Evolutionary conservation across 257 asterid genomes (phyloP).

Genomic region (Penstemon newberryi): DNA sequence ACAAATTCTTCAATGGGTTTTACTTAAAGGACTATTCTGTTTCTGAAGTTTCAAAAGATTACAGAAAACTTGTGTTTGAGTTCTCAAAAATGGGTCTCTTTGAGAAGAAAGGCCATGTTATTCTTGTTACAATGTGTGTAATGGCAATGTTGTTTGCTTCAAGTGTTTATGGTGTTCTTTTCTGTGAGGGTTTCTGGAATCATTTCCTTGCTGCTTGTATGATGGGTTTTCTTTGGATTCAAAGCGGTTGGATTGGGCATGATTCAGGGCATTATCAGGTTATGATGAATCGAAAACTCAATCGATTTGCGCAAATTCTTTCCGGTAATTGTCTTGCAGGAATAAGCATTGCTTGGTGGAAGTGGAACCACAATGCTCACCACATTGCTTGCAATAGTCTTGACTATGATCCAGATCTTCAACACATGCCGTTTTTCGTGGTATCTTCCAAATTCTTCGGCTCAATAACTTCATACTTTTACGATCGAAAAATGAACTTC

Average conservation of each 20-base stretch:
- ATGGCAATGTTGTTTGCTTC: conserved; percentile 42
- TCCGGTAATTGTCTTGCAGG: conserved; percentile 80
- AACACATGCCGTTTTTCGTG: conserved; percentile 74
- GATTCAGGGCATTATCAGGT: conserved; percentile 83
- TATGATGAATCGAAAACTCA: conserved; percentile 44
- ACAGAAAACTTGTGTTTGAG: conserved; percentile 64
- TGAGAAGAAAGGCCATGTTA: conserved; percentile 63
- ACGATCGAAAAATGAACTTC: conserved; percentile 51
- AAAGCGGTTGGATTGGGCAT: conserved; percentile 95
- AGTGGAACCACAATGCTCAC: conserved; percentile 81
- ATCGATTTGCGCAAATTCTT: conserved; percentile 55
- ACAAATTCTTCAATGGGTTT: conserved; percentile 55
- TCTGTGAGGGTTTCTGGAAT: conserved; percentile 39
- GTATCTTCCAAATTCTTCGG: conserved; percentile 67
- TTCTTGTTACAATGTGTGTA: conserved; percentile 33
- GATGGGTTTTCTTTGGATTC: conserved; percentile 88
- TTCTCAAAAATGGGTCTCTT: conserved; percentile 67
- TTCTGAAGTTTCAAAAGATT: conserved; percentile 74
- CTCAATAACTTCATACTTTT: conserved; percentile 63
- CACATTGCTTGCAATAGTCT: conserved; percentile 89
- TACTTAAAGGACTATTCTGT: conserved; percentile 55
- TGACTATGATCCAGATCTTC: conserved; percentile 86
- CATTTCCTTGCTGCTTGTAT: conserved; percentile 63
- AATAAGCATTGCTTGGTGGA: conserved; percentile 93
- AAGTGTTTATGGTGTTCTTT: conserved; percentile 67